Evolutionary conservation across 805 yeast genomes (phyloP).

Genomic region (Ogataea corticis): DNA sequence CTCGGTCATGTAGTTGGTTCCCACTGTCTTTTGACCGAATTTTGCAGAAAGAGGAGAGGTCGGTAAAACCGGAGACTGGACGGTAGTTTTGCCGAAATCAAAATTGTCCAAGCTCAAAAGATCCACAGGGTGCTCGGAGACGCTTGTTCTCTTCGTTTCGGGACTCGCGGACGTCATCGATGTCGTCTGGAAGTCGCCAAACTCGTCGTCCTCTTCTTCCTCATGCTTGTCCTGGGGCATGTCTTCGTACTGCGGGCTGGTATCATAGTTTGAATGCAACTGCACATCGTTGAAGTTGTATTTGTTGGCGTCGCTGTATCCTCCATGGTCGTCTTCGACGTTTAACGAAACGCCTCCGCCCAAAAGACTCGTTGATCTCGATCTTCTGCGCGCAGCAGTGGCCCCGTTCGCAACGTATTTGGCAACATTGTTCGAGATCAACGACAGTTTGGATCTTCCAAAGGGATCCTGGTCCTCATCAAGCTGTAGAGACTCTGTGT

Average conservation of each 20-base stretch:
- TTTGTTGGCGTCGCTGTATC: neutral
- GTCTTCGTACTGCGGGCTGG: too few relatives aligned
- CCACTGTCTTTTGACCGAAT: neutral
- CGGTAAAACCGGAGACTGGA: neutral
- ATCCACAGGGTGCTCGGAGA: neutral
- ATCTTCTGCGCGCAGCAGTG: constrained; percentile 10
- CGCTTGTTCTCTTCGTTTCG: constrained; percentile 5
- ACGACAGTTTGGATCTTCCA: constrained; percentile 22
- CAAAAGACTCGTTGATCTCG: constrained; percentile 8
- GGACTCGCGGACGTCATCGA: constrained; percentile 3
- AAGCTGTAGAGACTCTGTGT: constrained; percentile 7
- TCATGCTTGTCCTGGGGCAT: too few relatives aligned
- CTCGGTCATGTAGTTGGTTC: neutral
- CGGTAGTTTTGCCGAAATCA: neutral
- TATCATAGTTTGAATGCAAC: neutral
- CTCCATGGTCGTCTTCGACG: constrained; percentile 1
- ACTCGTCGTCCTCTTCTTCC: constrained; percentile 23
- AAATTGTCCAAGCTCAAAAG: constrained; percentile 4
- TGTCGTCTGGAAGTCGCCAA: constrained; percentile 26
- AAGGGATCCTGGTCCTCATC: constrained; percentile 21
- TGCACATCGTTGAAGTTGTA: constrained; percentile 7
- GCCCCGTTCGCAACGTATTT: constrained; percentile 14
- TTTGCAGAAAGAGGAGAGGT: neutral
- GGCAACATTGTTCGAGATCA: constrained; percentile 21
- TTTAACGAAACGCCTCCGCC: constrained; percentile 9